Base-by-base conservation (phyloP, 768 basidiomycete genomes). In the Xerocomellus intermedius region DNA sequence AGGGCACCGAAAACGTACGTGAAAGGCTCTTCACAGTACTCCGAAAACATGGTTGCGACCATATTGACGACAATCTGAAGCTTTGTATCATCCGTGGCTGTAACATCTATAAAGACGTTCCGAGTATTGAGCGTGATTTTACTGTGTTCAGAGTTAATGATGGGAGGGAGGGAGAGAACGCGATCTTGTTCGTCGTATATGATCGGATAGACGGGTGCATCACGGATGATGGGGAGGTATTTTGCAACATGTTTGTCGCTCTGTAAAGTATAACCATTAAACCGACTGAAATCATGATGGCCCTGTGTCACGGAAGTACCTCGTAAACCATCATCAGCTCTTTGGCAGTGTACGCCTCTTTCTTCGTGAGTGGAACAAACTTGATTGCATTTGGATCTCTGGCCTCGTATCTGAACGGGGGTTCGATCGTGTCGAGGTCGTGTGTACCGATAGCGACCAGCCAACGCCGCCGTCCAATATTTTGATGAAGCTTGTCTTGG, bases 401-500 rank as follows among this genome's bases (percentile, higher is more conserved):
- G 10, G 90, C 91, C 64, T 90, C 87, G 61, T 91, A 96, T 67
- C 89, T 79, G 82, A 98, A 97, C 9, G 95, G 95, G 5, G 85
- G 79, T 52, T 84, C 79, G 51, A 99, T 74, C 4, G 90, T 92
- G 71, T 98, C 94, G 46, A 99, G 74, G 74, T 99, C 97, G 63
- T 99, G 97, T 2, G 97, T 99, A 53, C 97, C 97, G 60, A 99
- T 97, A 19, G 97, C 84, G 44, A 96, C 97, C 42, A 99, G 82
- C 66, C 89, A 91, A 54, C 97, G 79, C 60, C 89, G 79, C 54
- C 97, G 80, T 66, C 92, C 94, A 33, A 99, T 82, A 72, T 99
- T 99, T 67, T 95, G 90, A 69, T 99, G 97, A 47, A 99, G 79
- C 73, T 98, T 99, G 69, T 99, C 97, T 75, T 99, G 97, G n/a